phyloP scores from a whole-genome alignment of 2,329 filamentous ascomycete genomes.

The Akanthomyces muscarius region DNA sequence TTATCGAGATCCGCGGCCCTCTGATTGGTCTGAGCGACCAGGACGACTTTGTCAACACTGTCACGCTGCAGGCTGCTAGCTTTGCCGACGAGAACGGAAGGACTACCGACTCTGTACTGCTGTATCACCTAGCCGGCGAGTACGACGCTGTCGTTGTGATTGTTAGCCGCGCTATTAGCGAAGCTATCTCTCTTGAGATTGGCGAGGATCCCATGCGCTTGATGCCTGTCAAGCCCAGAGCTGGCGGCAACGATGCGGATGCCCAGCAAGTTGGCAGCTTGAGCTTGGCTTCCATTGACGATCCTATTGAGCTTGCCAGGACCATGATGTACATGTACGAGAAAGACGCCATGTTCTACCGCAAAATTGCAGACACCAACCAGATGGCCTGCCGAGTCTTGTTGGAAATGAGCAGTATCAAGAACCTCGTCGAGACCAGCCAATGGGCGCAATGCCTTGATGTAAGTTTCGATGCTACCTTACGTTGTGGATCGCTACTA shows the following conservation, averaged over 20 bases:
- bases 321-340: slow-evolving; percentile 63
- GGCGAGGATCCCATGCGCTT: slow-evolving; percentile 75
- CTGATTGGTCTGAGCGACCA: slow-evolving; percentile 78
- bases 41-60: slow-evolving; percentile 82
- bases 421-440: slow-evolving; percentile 49
- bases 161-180: slow-evolving; percentile 83
- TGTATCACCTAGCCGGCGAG: slow-evolving; percentile 92
- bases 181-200: slow-evolving; percentile 81
- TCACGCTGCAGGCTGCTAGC: slow-evolving; percentile 86
- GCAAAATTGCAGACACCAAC: slow-evolving; percentile 54
- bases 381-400: slow-evolving; percentile 53
- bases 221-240: slow-evolving; percentile 73
- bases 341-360: slow-evolving; percentile 57
- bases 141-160: slow-evolving; percentile 92
- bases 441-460: slow-evolving; percentile 57
- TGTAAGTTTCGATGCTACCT: slow-evolving; percentile 37
- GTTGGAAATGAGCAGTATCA: slow-evolving; percentile 59
- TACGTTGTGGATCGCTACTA: slow-evolving; percentile 21
- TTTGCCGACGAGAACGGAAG: slow-evolving; percentile 93
- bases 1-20: slow-evolving; percentile 78
- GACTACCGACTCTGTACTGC: slow-evolving; percentile 85
- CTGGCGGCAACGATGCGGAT: slow-evolving; percentile 37
- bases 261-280: slow-evolving; percentile 52
- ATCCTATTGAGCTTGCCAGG: slow-evolving; percentile 55
- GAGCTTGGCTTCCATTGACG: slow-evolving; percentile 56